phyloP scores from a whole-genome alignment of 2,329 filamentous ascomycete genomes.

The Aspergillus aculeatus region DNA sequence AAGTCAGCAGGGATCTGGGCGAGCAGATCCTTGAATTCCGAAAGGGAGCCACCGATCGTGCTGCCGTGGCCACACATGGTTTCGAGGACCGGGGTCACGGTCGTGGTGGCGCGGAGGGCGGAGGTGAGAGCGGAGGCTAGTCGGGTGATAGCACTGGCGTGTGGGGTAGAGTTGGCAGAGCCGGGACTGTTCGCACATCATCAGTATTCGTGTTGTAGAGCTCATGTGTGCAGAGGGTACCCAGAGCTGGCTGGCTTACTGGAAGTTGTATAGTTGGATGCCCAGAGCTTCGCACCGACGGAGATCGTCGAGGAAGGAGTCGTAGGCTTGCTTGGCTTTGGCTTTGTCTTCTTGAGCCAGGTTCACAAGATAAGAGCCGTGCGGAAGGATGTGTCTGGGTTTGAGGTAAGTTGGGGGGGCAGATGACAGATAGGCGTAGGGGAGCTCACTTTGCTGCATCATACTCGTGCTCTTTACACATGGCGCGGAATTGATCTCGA shows the following conservation, averaged over 20 bases:
- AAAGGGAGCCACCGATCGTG: slow-evolving; percentile 79
- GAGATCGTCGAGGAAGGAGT: slow-evolving; percentile 83
- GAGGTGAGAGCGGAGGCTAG: slow-evolving; percentile 81
- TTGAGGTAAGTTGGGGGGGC: slow-evolving; percentile 12
- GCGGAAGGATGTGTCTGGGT: slow-evolving; percentile 72
- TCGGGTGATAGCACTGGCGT: slow-evolving; percentile 69
- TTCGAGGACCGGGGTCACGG: slow-evolving; percentile 81
- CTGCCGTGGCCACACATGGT: slow-evolving; percentile 94
- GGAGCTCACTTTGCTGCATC: slow-evolving; percentile 56
- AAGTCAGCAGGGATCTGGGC: slow-evolving; percentile 66
- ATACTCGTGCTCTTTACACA: slow-evolving; percentile 69
- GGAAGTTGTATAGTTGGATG: slow-evolving; percentile 95
- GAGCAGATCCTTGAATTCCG: slow-evolving; percentile 85
- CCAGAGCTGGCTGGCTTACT: slow-evolving; percentile 45
- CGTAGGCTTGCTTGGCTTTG: slow-evolving; percentile 83
- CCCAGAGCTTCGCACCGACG: slow-evolving; percentile 79
- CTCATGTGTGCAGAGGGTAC: background rate
- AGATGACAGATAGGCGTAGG: background rate
- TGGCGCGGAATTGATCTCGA: slow-evolving; percentile 65
- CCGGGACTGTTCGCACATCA: slow-evolving; percentile 58
- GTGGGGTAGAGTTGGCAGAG: slow-evolving; percentile 67
- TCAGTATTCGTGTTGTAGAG: slow-evolving; percentile 5
- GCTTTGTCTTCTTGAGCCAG: slow-evolving; percentile 77
- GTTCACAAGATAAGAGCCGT: slow-evolving; percentile 96
- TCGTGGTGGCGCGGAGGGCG: slow-evolving; percentile 71